A percentile compares a stretch with the other conserved stretches of the same genome.
Conservation (phyloP, 768 basidiomycete genomes). For the Kwoniella sp. region DNA sequence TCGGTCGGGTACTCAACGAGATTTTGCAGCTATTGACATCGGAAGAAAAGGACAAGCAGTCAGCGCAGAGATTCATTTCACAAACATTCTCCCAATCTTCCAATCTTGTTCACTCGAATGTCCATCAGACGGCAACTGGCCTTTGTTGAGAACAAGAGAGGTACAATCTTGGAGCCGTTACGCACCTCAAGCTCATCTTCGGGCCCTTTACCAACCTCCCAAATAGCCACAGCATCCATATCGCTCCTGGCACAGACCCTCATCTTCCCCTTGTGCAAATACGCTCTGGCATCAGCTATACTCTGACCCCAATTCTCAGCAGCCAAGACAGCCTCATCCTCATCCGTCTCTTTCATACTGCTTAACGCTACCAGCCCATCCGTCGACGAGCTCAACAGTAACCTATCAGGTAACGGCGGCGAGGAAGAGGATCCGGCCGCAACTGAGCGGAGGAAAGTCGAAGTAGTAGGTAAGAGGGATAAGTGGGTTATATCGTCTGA, state of each 20-base stretch:
- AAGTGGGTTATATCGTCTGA: slow-evolving; percentile 88
- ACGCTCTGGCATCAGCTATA: slow-evolving; percentile 75
- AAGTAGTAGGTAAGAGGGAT: slow-evolving; percentile 60
- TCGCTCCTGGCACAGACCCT: slow-evolving; percentile 81
- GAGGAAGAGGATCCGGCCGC: slow-evolving; percentile 27
- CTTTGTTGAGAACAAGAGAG: no score
- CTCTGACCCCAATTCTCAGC: slow-evolving; percentile 87
- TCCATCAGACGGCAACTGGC: no score
- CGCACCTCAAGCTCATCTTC: slow-evolving; percentile 49
- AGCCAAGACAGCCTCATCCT: slow-evolving; percentile 78
- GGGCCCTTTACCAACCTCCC: slow-evolving; percentile 60
- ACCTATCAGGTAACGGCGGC: slow-evolving; percentile 54
- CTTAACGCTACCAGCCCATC: slow-evolving; percentile 73
- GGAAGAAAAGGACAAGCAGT: not conserved
- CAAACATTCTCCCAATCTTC: no score
- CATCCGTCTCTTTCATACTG: slow-evolving; percentile 66
- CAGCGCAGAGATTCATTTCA: no score
- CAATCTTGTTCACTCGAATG: no score
- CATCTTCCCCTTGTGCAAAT: slow-evolving; percentile 43
- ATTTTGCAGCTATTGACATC: slow-evolving; percentile 38
- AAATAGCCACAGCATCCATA: slow-evolving; percentile 90
- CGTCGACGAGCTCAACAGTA: slow-evolving; percentile 77
- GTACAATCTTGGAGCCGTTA: no score
- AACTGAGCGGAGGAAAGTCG: slow-evolving; percentile 35
- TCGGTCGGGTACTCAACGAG: slow-evolving; percentile 36